Evolutionary conservation across 108 stramenopile genomes (phyloP).

Genomic region (Fragilaria crotonensis): DNA sequence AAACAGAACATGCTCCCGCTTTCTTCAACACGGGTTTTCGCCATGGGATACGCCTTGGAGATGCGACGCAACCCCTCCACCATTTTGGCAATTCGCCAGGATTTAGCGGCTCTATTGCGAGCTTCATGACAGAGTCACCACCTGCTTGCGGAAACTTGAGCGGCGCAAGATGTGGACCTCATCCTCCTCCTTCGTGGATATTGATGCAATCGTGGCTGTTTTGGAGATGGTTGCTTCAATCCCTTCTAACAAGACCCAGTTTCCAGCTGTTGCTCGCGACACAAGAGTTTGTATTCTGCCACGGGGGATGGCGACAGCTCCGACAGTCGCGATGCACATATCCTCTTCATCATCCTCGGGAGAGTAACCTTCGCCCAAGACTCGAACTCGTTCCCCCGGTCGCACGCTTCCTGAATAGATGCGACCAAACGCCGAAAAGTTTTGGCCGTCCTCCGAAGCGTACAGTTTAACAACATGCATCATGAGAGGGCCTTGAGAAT

Average conservation of each 20-base stretch:
- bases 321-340: constrained; percentile 74
- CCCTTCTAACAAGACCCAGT: constrained; percentile 93
- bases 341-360: constrained; percentile 92
- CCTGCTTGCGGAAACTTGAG: constrained; percentile 80
- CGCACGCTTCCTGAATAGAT: constrained; percentile 88
- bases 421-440: constrained; percentile 77
- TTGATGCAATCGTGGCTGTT: constrained; percentile 90
- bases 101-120: constrained; percentile 95
- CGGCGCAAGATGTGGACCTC: constrained; percentile 75
- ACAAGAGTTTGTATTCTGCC: constrained; percentile 77
- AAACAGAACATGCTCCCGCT: constrained; percentile 96
- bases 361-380: constrained; percentile 90
- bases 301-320: constrained; percentile 79
- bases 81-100: constrained; percentile 98
- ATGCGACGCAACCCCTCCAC: constrained; percentile 92
- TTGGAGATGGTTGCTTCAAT: constrained; percentile 91
- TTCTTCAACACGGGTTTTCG: constrained; percentile 93
- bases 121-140: constrained; percentile 88
- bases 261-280: constrained; percentile 84
- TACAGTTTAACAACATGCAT: constrained; percentile 90
- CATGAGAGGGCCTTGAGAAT: constrained; percentile 82
- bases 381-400: constrained; percentile 82
- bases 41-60: constrained; percentile 92
- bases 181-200: constrained; percentile 25
- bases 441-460: constrained; percentile 64